phyloP scores from a whole-genome alignment of 2,329 filamentous ascomycete genomes.

The Zasmidium cellare region DNA sequence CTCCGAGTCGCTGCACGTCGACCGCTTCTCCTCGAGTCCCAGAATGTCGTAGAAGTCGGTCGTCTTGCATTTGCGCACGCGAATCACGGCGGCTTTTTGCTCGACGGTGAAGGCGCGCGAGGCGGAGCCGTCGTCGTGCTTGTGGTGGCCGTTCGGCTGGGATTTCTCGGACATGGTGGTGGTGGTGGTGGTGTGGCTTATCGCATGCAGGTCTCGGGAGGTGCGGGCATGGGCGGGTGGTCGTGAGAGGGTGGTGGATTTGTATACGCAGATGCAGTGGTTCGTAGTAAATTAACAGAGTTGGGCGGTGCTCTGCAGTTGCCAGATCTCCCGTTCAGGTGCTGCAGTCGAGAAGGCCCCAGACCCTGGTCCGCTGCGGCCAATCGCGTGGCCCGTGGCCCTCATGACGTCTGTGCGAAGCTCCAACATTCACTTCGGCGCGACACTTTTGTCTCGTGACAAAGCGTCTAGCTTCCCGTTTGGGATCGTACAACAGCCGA shows the following conservation, averaged over 20 bases:
- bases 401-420: constrained; percentile 11
- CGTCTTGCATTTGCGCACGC: constrained; percentile 78
- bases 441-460: constrained; percentile 5
- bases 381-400: neutral
- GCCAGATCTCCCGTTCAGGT: constrained; percentile 22
- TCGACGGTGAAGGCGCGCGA: constrained; percentile 80
- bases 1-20: constrained; percentile 72
- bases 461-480: neutral
- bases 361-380: constrained; percentile 1
- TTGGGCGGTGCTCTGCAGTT: constrained; percentile 3
- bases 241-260: too few species aligned
- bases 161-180: constrained; percentile 19
- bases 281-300: too few species aligned
- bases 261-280: too few species aligned
- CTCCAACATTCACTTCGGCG: constrained; percentile 8
- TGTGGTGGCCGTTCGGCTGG: constrained; percentile 43
- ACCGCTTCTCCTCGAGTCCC: constrained; percentile 64
- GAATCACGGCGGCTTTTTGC: constrained; percentile 86
- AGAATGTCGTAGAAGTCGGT: constrained; percentile 97
- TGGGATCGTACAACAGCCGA: neutral
- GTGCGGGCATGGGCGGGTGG: neutral
- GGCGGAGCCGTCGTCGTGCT: constrained; percentile 75
- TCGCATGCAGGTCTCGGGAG: constrained; percentile 1
- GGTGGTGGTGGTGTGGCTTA: too few species aligned
- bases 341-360: constrained; percentile 2